Conservation (phyloP, 331 rosid genomes). For the Telfairia occidentalis region DNA sequence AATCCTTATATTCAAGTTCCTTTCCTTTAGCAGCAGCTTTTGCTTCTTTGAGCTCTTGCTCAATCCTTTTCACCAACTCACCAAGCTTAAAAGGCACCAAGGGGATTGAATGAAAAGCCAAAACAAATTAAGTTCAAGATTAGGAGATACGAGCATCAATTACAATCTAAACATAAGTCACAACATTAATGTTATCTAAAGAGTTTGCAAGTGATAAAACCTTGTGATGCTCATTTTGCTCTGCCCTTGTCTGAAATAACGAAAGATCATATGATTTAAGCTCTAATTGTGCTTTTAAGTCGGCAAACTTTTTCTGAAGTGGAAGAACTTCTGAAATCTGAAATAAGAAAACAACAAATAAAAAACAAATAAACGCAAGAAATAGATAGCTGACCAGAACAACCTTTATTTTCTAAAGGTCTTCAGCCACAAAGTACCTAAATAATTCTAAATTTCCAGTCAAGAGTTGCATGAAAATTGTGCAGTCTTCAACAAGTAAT, state of each 20-base stretch:
- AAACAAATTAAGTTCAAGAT: not conserved
- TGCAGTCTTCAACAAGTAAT: not conserved
- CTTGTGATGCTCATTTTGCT: slow-evolving; percentile 96
- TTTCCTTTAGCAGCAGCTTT: slow-evolving; percentile 54
- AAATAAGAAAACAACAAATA: slow-evolving; percentile 18
- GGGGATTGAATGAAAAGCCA: not conserved
- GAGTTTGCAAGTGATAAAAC: slow-evolving; percentile 26
- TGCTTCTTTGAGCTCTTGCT: slow-evolving; percentile 77
- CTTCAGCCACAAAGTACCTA: not conserved
- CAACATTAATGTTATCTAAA: not conserved
- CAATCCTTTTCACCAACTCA: slow-evolving; percentile 78
- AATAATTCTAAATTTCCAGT: not conserved
- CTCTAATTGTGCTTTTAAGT: slow-evolving; percentile 64
- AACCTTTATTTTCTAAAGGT: not conserved
- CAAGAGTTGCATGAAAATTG: not conserved
- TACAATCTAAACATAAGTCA: not conserved
- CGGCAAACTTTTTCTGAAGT: slow-evolving; percentile 56
- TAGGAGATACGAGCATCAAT: not conserved
- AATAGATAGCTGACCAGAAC: slow-evolving; percentile 1
- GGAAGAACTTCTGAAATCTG: slow-evolving; percentile 75
- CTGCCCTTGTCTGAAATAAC: slow-evolving; percentile 75
- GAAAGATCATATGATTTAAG: slow-evolving; percentile 73
- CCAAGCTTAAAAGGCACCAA: slow-evolving; percentile 48
- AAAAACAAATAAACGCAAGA: slow-evolving; percentile 3
- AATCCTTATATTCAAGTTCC: slow-evolving; percentile 42